Conservation (phyloP, 2,329 filamentous ascomycete species). For the Microdochium nivale region DNA sequence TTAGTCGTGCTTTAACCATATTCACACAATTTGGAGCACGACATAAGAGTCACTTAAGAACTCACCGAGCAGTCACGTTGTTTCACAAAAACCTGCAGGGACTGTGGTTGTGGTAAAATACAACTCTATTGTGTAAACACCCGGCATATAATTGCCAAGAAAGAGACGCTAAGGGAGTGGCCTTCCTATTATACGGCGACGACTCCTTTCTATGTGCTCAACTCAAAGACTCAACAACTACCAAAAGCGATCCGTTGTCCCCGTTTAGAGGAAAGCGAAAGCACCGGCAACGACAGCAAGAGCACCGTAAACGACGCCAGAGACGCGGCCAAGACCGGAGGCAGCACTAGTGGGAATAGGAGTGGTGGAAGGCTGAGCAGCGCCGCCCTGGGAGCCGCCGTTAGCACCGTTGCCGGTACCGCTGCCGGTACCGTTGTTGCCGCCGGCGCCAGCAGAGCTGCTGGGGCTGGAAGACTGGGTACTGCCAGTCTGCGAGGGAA, state of each 20-base stretch:
- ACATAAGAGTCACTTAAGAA: too few relatives aligned
- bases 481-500: constrained; percentile 9
- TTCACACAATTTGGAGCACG: too few relatives aligned
- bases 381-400: constrained; percentile 8
- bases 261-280: constrained; percentile 9
- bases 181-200: background rate
- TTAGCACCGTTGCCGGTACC: constrained; percentile 5
- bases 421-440: constrained; percentile 6
- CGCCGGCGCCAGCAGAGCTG: constrained; percentile 7
- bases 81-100: background rate
- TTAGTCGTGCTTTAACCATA: too few relatives aligned
- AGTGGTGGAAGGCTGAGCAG: constrained; percentile 1
- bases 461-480: constrained; percentile 7
- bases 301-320: constrained; percentile 5
- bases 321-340: constrained; percentile 4
- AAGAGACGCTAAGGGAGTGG: background rate
- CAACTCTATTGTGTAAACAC: background rate
- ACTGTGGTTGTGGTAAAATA: background rate
- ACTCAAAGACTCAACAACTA: background rate
- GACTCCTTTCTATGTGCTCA: background rate
- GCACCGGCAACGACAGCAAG: constrained; percentile 9
- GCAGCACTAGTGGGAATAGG: constrained; percentile 4
- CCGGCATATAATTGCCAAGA: background rate
- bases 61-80: too few relatives aligned
- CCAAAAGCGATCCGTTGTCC: background rate